Conservation (phyloP, 2,329 filamentous ascomycete genomes). For the Diaporthe nobilis region DNA sequence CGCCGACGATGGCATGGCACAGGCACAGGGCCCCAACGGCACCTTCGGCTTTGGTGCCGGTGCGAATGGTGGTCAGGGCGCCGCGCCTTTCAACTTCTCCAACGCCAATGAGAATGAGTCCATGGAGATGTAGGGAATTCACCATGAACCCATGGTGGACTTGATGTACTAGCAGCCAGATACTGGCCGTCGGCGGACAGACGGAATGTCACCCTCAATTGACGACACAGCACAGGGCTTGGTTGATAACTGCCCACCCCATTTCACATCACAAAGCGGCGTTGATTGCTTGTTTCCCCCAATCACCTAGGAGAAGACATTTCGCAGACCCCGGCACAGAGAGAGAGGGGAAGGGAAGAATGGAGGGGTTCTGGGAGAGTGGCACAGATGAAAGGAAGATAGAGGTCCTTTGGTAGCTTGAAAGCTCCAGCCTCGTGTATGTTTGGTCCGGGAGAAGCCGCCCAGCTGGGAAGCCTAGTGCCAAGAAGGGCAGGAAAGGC, state of each 20-base stretch:
- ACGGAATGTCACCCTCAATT: conserved; percentile 32
- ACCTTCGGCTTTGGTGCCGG: conserved; percentile 86
- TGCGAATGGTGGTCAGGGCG: conserved; percentile 74
- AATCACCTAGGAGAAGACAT: conserved; percentile 36
- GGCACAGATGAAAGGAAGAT: neutral
- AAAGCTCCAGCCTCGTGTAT: conserved; percentile 71
- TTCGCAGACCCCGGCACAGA: conserved; percentile 38
- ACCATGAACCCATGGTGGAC: conserved; percentile 19
- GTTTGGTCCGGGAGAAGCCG: conserved; percentile 42
- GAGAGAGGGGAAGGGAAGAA: conserved; percentile 45
- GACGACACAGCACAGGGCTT: conserved; percentile 51
- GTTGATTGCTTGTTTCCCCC: conserved; percentile 49
- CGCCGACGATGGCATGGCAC: conserved; percentile 84
- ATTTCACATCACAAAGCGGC: conserved; percentile 51
- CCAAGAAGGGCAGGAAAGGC: conserved; percentile 46
- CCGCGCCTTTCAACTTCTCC: conserved; percentile 85
- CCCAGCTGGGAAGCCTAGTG: conserved; percentile 44
- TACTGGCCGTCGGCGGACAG: conserved; percentile 21
- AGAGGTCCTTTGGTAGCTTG: conserved; percentile 73
- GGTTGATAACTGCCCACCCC: conserved; percentile 44
- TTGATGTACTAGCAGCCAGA: conserved; percentile 23
- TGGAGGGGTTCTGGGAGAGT: neutral
- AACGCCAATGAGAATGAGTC: conserved; percentile 77
- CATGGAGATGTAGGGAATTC: conserved; percentile 72
- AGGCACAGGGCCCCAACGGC: conserved; percentile 77